Conservation (phyloP, 2,329 filamentous ascomycete genomes). For the Myriosclerotinia curreyana region DNA sequence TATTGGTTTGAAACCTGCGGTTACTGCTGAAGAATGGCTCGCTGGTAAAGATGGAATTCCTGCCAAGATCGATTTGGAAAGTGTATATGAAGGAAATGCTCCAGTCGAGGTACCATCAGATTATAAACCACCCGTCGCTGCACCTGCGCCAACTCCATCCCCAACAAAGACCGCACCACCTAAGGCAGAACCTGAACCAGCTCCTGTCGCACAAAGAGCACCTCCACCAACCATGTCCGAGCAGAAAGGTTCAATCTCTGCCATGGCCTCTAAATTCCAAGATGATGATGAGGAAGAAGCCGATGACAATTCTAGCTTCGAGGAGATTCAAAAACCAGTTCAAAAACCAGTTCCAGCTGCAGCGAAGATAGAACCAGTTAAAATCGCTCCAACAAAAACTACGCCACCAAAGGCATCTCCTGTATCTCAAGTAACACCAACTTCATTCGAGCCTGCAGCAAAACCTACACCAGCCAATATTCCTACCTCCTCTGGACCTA, state of each 20-base stretch:
- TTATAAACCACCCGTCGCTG: conserved; percentile 55
- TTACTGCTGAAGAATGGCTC: conserved; percentile 81
- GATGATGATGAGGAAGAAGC: conserved; percentile 64
- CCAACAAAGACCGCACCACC: conserved; percentile 44
- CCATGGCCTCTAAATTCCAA: conserved; percentile 81
- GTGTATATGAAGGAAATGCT: conserved; percentile 79
- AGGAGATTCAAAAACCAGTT: conserved; percentile 74
- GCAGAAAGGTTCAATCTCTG: conserved; percentile 82
- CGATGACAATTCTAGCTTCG: conserved; percentile 70
- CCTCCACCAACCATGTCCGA: conserved; percentile 72
- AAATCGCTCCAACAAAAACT: conserved; percentile 42
- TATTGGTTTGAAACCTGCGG: conserved; percentile 72
- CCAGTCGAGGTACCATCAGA: conserved; percentile 73
- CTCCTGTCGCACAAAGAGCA: conserved; percentile 46
- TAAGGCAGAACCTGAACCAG: conserved; percentile 52
- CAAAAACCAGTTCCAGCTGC: conserved; percentile 51
- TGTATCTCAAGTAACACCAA: conserved; percentile 30
- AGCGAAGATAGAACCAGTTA: conserved; percentile 44
- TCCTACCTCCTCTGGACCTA: conserved; percentile 42
- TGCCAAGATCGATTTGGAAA: conserved; percentile 90
- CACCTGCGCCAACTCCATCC: conserved; percentile 45
- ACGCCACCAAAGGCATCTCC: conserved; percentile 38
- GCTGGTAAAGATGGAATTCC: conserved; percentile 79
- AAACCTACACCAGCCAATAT: conserved; percentile 35
- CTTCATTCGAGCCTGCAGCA: conserved; percentile 26